phyloP scores from a whole-genome alignment of 2,329 filamentous ascomycete genomes.

The Trichoderma oligosporum region DNA sequence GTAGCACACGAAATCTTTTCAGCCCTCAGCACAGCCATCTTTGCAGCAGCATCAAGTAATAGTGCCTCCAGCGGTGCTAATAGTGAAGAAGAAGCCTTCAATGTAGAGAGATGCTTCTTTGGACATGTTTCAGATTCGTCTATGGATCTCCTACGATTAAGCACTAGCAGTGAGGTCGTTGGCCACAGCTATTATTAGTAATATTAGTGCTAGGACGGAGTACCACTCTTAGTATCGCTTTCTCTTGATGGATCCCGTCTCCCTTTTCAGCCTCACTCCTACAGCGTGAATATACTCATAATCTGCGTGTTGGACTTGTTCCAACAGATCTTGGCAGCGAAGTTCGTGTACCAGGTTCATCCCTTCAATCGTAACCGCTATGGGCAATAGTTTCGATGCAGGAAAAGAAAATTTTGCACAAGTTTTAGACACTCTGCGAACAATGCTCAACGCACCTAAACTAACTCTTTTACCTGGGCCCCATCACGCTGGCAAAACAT shows the following conservation, averaged over 20 bases:
- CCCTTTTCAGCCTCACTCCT: neutral
- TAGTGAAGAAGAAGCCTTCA: no score
- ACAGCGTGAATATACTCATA: no score
- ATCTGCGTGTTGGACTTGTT: neutral
- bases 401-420: neutral
- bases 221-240: neutral
- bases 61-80: no score
- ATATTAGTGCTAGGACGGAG: neutral
- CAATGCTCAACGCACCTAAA: no score
- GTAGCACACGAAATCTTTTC: no score
- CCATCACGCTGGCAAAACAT: no score
- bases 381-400: neutral
- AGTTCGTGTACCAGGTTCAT: neutral
- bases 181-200: constrained; percentile 6
- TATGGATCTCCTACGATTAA: neutral
- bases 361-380: neutral
- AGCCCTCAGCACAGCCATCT: no score
- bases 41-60: no score
- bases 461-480: no score
- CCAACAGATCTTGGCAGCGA: neutral
- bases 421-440: no score
- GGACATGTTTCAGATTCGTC: neutral
- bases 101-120: no score
- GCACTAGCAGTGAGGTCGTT: neutral
- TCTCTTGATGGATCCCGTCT: neutral